A percentile compares a stretch with the other conserved stretches of the same genome.
phyloP scores from a whole-genome alignment of 2,329 filamentous ascomycete species.

The Aplosporella prunicola region DNA sequence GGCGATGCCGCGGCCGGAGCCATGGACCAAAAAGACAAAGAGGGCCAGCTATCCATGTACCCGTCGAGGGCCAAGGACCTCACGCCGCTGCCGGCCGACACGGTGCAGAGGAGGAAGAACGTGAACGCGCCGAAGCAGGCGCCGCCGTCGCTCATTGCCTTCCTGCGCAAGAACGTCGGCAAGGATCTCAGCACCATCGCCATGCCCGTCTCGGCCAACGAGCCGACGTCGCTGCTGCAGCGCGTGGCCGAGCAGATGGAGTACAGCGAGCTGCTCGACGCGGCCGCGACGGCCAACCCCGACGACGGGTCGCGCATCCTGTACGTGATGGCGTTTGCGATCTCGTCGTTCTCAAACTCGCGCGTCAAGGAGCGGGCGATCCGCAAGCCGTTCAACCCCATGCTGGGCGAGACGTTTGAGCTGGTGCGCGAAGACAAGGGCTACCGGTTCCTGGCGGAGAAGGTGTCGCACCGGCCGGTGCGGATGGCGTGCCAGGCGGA shows the following conservation, averaged over 20 bases:
- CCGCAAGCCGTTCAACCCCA: conserved; percentile 93
- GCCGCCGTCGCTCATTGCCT: conserved; percentile 86
- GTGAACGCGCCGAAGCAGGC: conserved; percentile 65
- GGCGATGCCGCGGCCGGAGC: conserved; percentile 39
- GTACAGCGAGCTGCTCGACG: conserved; percentile 76
- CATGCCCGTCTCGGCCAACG: conserved; percentile 95
- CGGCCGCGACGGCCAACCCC: conserved; percentile 41
- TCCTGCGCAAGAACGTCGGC: conserved; percentile 93
- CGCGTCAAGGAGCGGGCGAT: conserved; percentile 84
- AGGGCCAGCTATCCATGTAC: conserved; percentile 48
- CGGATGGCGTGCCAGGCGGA: conserved; percentile 91
- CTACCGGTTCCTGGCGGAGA: conserved; percentile 88
- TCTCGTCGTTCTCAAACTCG: conserved; percentile 73
- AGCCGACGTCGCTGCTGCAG: conserved; percentile 80
- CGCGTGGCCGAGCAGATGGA: conserved; percentile 84
- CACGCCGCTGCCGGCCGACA: conserved; percentile 62
- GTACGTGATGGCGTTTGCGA: conserved; percentile 80
- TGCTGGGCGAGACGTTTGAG: conserved; percentile 93
- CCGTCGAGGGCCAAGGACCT: conserved; percentile 68
- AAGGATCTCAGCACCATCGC: conserved; percentile 95
- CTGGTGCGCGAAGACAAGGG: conserved; percentile 79
- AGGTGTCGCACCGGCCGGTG: conserved; percentile 86
- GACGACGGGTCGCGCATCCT: conserved; percentile 64
- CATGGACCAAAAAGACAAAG: conserved; percentile 26
- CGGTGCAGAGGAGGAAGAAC: conserved; percentile 58